Percentiles rank a stretch among this genome's conserved stretches.
Conservation (phyloP, 1,284 basidiomycete species). For the Tetrapyrgos nigripes region DNA sequence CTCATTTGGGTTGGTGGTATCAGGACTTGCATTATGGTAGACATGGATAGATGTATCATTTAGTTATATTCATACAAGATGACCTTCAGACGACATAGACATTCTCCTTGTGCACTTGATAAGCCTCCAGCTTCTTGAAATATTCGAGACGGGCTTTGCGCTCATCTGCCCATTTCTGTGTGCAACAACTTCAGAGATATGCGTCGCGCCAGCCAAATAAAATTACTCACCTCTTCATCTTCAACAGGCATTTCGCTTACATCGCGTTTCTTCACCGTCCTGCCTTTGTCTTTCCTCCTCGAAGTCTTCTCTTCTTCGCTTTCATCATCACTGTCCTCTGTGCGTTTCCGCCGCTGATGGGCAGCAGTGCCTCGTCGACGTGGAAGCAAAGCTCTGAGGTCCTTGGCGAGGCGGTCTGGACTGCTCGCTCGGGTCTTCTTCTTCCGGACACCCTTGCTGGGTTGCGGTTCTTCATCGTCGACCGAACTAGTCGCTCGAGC, state of each 20-base stretch:
- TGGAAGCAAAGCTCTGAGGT: slow-evolving; percentile 15
- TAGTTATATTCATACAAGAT: neutral
- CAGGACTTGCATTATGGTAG: no score
- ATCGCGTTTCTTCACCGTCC: slow-evolving; percentile 18
- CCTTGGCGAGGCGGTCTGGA: slow-evolving; percentile 1
- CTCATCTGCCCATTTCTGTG: slow-evolving; percentile 49
- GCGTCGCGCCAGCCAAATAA: neutral
- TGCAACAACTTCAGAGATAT: no score
- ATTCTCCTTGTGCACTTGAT: slow-evolving; percentile 61
- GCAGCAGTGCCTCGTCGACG: slow-evolving; percentile 10
- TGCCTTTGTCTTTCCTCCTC: slow-evolving; percentile 19
- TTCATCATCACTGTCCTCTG: slow-evolving; percentile 3
- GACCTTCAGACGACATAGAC: slow-evolving; percentile 60
- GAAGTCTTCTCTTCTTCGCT: neutral
- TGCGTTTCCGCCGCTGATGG: slow-evolving; percentile 6
- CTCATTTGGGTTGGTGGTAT: neutral
- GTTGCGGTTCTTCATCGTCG: slow-evolving; percentile 14
- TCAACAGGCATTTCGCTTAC: slow-evolving; percentile 14
- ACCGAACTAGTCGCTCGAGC: no score
- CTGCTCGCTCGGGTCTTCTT: slow-evolving; percentile 4
- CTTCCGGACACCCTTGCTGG: neutral
- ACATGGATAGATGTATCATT: neutral
- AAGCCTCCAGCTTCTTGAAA: slow-evolving; percentile 58
- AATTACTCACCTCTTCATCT: slow-evolving; percentile 17
- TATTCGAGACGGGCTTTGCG: slow-evolving; percentile 62